phyloP scores from a whole-genome alignment of 2,329 filamentous ascomycete species.

The Didymella keratinophila region DNA sequence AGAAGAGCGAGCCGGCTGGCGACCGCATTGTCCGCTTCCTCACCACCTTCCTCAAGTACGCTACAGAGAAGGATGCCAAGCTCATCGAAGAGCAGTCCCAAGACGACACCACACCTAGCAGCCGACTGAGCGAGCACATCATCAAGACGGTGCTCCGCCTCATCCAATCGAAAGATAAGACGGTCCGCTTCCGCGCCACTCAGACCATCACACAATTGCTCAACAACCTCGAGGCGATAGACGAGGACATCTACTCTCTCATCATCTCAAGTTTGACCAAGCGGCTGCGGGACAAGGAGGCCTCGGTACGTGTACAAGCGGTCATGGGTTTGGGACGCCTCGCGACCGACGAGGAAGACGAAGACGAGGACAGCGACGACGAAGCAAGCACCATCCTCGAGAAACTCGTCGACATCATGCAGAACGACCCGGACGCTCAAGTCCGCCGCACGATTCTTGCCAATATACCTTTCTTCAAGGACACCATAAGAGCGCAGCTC shows the following conservation, averaged over 20 bases:
- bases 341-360: slow-evolving; percentile 68
- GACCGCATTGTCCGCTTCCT: slow-evolving; percentile 87
- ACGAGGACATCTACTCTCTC: slow-evolving; percentile 87
- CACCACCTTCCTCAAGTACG: slow-evolving; percentile 82
- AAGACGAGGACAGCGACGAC: slow-evolving; percentile 73
- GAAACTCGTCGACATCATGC: slow-evolving; percentile 85
- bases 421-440: slow-evolving; percentile 93
- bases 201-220: slow-evolving; percentile 91
- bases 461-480: slow-evolving; percentile 86
- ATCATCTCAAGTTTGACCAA: slow-evolving; percentile 81
- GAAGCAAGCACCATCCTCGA: slow-evolving; percentile 74
- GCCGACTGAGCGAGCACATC: slow-evolving; percentile 76
- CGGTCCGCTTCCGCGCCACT: slow-evolving; percentile 85
- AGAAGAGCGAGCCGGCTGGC: slow-evolving; percentile 88
- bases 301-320: slow-evolving; percentile 89
- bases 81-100: slow-evolving; percentile 72
- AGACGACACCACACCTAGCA: slow-evolving; percentile 83
- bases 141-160: slow-evolving; percentile 77
- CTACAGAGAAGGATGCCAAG: slow-evolving; percentile 61
- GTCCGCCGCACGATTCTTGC: slow-evolving; percentile 87
- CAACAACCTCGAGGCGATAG: slow-evolving; percentile 89
- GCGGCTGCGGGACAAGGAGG: slow-evolving; percentile 91
- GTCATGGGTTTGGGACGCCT: slow-evolving; percentile 88
- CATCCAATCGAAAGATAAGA: slow-evolving; percentile 89
- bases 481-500: slow-evolving; percentile 83